Evolutionary conservation across 2,329 filamentous ascomycete genomes (phyloP).

Genomic region (Fusarium nanum): DNA sequence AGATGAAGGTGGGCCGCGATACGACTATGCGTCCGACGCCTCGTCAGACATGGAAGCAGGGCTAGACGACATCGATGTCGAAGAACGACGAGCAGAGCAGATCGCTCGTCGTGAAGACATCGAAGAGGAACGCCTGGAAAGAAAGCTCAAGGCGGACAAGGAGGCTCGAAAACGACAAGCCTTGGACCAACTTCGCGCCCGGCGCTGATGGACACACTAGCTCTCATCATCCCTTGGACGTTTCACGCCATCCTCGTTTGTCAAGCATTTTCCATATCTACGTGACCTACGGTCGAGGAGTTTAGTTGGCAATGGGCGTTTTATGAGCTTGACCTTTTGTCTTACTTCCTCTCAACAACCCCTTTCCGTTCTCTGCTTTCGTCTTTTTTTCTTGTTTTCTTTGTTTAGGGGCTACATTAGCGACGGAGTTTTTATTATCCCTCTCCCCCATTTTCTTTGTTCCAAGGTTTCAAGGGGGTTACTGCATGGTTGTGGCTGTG

Average conservation of each 20-base stretch:
- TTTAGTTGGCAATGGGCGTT: slow-evolving; percentile 37
- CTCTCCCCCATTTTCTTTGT: slow-evolving; percentile 8
- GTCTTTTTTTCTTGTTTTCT: slow-evolving; percentile 8
- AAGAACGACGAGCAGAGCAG: slow-evolving; percentile 72
- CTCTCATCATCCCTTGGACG: neutral
- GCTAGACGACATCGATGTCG: slow-evolving; percentile 76
- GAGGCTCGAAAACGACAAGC: slow-evolving; percentile 63
- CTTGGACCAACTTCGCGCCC: slow-evolving; percentile 52
- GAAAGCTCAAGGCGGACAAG: slow-evolving; percentile 70
- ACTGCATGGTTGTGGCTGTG: slow-evolving; percentile 35
- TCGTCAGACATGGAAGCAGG: slow-evolving; percentile 86
- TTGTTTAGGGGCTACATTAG: slow-evolving; percentile 50
- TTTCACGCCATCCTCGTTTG: neutral
- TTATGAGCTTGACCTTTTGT: slow-evolving; percentile 22
- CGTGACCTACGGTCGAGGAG: slow-evolving; percentile 37
- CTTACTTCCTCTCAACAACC: neutral
- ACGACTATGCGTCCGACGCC: slow-evolving; percentile 71
- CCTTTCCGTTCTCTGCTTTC: slow-evolving; percentile 16
- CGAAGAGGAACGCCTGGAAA: slow-evolving; percentile 71
- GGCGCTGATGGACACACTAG: slow-evolving; percentile 42
- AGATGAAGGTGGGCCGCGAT: slow-evolving; percentile 56
- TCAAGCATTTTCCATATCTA: slow-evolving; percentile 19
- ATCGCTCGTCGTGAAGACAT: slow-evolving; percentile 76
- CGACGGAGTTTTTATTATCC: slow-evolving; percentile 53
- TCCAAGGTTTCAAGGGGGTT: slow-evolving; percentile 3